These are phyloP conservation scores for Lasiosphaeria miniovina DNA, from an alignment of 495 filamentous ascomycete genomes.

Conservation along the genomic window DNA sequence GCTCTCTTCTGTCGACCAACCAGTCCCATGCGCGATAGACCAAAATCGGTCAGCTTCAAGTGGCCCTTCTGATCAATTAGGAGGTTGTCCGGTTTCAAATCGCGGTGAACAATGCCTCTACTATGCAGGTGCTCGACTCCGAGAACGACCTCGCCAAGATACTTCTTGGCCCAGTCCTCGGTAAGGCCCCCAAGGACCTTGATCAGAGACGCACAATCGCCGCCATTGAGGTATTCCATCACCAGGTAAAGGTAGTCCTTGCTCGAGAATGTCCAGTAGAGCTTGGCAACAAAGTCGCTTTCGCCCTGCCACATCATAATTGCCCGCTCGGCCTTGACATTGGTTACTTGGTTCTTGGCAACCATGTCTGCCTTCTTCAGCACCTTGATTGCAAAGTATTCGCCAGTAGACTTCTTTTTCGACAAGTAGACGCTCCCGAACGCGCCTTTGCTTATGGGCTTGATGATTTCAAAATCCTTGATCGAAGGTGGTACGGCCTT, in stretches of 20 bases:
- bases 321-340: conserved; percentile 97
- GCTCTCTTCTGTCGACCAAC: conserved; percentile 94
- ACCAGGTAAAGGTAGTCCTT: conserved; percentile 98
- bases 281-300: conserved; percentile 96
- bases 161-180: conserved; percentile 97
- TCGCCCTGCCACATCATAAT: conserved; percentile 99
- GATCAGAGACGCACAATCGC: conserved; percentile 93
- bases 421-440: conserved; percentile 97
- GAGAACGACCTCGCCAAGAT: conserved; percentile 90
- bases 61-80: conserved; percentile 96
- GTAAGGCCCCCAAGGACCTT: conserved; percentile 86
- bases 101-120: conserved; percentile 91
- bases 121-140: conserved; percentile 94
- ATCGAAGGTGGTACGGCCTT: conserved; percentile 90
- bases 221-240: conserved; percentile 98
- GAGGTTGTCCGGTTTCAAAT: conserved; percentile 95
- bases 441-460: conserved; percentile 97
- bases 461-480: conserved; percentile 99
- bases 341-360: conserved; percentile 98
- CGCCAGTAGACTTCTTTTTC: conserved; percentile 96
- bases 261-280: conserved; percentile 99
- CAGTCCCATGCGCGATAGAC: conserved; percentile 93
- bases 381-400: conserved; percentile 98
- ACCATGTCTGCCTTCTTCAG: conserved; percentile 99
- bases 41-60: conserved; percentile 96